Evolutionary conservation across 441 rosid genomes (phyloP).

Genomic region (Corymbia citriodora): DNA sequence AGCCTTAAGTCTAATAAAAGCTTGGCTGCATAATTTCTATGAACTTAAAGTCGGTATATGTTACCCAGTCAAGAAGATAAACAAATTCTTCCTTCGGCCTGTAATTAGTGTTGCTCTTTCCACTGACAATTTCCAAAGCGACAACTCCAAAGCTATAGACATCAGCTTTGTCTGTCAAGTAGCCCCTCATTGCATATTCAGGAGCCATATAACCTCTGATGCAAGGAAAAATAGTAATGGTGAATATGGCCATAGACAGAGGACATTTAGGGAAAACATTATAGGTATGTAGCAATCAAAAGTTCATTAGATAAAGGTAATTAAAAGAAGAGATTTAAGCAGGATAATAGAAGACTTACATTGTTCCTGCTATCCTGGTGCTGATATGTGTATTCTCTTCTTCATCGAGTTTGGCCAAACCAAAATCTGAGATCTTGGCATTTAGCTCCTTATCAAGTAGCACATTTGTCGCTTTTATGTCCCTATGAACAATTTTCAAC

Average conservation of each 20-base stretch:
- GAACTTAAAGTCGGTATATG: neutral
- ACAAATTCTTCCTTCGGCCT: neutral
- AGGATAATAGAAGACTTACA: conserved; percentile 26
- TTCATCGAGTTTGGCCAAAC: conserved; percentile 80
- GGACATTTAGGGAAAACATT: neutral
- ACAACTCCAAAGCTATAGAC: neutral
- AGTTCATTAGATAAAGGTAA: neutral
- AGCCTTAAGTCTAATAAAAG: neutral
- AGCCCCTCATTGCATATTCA: conserved; percentile 83
- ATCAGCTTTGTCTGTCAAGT: conserved; percentile 55
- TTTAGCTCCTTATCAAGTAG: conserved; percentile 59
- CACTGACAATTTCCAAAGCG: neutral
- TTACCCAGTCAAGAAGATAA: conserved; percentile 4
- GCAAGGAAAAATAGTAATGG: neutral
- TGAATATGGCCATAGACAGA: neutral
- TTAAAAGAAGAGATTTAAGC: neutral
- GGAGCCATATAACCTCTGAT: conserved; percentile 87
- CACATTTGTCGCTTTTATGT: conserved; percentile 80
- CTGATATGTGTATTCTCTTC: conserved; percentile 79
- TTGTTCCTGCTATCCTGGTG: conserved; percentile 72
- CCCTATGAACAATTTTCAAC: conserved; percentile 77
- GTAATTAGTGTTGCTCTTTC: neutral
- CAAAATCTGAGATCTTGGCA: conserved; percentile 77
- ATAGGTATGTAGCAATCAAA: neutral
- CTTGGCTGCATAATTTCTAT: no score